Percentiles rank a stretch among this genome's conserved stretches.
Evolutionary conservation across 257 asterid species (phyloP).

Genomic region (Penstemon davidsonii): DNA sequence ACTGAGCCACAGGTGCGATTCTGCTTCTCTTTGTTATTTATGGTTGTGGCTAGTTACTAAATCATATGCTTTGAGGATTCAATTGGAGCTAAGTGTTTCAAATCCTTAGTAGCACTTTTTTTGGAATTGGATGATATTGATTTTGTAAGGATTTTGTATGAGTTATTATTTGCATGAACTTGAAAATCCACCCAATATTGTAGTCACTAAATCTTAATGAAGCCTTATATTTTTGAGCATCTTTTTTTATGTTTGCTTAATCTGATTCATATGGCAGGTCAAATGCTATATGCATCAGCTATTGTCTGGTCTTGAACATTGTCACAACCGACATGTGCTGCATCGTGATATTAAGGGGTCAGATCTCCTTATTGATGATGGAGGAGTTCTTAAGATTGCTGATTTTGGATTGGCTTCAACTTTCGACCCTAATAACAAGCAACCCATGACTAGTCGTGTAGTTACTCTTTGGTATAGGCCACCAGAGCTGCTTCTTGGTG

Average conservation of each 20-base stretch:
- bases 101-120: no score
- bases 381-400: constrained; percentile 80
- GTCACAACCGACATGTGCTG: constrained; percentile 81
- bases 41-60: neutral
- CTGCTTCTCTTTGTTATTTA: constrained; percentile 1
- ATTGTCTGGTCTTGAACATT: constrained; percentile 90
- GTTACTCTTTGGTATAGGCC: constrained; percentile 97
- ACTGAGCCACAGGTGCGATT: constrained; percentile 85
- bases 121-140: no score
- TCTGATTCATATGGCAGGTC: constrained; percentile 49
- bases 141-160: no score
- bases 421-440: constrained; percentile 74
- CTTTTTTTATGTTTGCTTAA: constrained; percentile 17
- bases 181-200: no score
- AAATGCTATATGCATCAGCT: constrained; percentile 91
- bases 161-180: no score
- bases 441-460: constrained; percentile 91
- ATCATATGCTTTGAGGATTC: neutral
- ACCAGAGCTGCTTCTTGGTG: constrained; percentile 92
- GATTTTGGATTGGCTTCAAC: constrained; percentile 92
- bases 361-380: constrained; percentile 78
- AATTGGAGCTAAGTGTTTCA: no score
- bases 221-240: constrained; percentile 9
- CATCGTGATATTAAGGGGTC: constrained; percentile 98
- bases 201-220: no score